These are phyloP conservation scores for Citrullus colocynthis DNA, from an alignment of 306 rosid genomes.

Conservation along the genomic window DNA sequence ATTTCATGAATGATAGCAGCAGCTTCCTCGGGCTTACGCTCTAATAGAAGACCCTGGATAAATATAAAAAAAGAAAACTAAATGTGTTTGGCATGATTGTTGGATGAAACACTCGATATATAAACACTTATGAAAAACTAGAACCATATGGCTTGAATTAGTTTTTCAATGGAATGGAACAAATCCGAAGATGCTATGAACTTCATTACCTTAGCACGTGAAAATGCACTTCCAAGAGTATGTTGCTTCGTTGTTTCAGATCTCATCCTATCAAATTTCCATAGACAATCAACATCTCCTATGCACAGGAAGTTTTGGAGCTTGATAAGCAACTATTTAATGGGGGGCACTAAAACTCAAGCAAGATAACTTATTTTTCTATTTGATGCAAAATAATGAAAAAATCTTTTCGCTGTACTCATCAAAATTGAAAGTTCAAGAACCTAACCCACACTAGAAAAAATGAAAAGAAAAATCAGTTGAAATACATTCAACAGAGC, in stretches of 20 bases:
- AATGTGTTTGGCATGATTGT: background rate
- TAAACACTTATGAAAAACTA: background rate
- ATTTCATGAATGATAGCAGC: slow-evolving; percentile 46
- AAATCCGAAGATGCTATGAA: background rate
- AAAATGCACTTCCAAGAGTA: slow-evolving; percentile 52
- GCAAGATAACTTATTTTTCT: background rate
- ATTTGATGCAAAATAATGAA: background rate
- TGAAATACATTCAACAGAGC: background rate
- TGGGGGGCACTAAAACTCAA: background rate
- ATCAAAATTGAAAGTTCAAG: no score
- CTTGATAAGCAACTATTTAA: slow-evolving; percentile 12
- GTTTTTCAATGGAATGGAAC: background rate
- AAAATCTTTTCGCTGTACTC: no score
- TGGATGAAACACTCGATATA: background rate
- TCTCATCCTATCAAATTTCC: slow-evolving; percentile 70
- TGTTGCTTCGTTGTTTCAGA: slow-evolving; percentile 56
- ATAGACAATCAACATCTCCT: slow-evolving; percentile 61
- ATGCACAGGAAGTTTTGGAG: slow-evolving; percentile 13
- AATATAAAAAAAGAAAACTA: slow-evolving; percentile 1
- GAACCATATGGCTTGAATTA: background rate
- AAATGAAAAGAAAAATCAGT: no score
- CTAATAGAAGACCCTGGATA: slow-evolving; percentile 64
- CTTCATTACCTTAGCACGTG: slow-evolving; percentile 64
- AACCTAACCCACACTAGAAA: background rate
- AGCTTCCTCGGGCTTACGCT: slow-evolving; percentile 59